phyloP scores from a whole-genome alignment of 2,329 filamentous ascomycete species.

The Bipolaris cookei region DNA sequence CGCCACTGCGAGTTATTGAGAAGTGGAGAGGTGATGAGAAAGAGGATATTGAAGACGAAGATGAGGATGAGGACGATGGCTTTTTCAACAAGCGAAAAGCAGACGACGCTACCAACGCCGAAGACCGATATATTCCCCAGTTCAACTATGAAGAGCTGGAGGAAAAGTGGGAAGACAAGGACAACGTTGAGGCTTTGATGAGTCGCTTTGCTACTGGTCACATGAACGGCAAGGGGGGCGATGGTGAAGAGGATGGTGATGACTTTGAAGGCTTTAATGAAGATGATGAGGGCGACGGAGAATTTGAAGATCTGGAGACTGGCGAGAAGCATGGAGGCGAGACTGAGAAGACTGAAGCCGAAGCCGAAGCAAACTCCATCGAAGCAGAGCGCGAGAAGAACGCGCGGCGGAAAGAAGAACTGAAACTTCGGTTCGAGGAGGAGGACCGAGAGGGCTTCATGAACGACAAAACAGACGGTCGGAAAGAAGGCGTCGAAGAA shows the following conservation, averaged over 20 bases:
- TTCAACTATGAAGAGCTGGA: constrained; percentile 83
- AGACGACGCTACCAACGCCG: constrained; percentile 58
- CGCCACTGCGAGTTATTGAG: constrained; percentile 74
- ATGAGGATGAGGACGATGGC: constrained; percentile 68
- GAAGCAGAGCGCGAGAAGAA: constrained; percentile 91
- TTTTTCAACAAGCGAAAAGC: constrained; percentile 65
- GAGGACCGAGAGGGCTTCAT: constrained; percentile 96
- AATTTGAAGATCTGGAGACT: constrained; percentile 84
- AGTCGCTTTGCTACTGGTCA: constrained; percentile 76
- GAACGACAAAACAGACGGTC: constrained; percentile 82
- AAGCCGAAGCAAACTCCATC: constrained; percentile 62
- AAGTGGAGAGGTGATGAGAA: constrained; percentile 77
- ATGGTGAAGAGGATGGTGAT: constrained; percentile 55
- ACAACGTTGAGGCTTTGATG: constrained; percentile 76
- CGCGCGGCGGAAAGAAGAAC: constrained; percentile 89
- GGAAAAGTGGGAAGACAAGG: constrained; percentile 81
- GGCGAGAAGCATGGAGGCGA: constrained; percentile 64
- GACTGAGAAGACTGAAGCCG: constrained; percentile 50
- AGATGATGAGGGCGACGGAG: constrained; percentile 73
- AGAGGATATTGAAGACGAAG: constrained; percentile 60
- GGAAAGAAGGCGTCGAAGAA: constrained; percentile 71
- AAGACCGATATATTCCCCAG: constrained; percentile 79
- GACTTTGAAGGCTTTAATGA: constrained; percentile 65
- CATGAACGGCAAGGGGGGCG: constrained; percentile 54
- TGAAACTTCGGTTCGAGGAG: constrained; percentile 93